Conservation (phyloP, 2,329 filamentous ascomycete species). For the Fusarium pininemorale region DNA sequence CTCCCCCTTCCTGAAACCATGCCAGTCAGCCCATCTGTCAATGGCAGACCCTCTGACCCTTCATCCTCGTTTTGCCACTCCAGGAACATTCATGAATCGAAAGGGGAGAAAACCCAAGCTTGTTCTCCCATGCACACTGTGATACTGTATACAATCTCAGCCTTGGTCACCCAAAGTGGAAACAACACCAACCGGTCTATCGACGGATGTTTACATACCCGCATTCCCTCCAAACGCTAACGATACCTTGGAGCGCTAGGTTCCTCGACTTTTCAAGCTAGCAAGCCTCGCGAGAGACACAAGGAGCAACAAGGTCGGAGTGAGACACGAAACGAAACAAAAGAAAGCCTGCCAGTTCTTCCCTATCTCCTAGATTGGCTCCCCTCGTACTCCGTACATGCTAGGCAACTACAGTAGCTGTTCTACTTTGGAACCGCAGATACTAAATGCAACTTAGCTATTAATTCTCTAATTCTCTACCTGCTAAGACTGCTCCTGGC, state of each 20-base stretch:
- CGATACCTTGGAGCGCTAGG: neutral
- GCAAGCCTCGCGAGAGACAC: slow-evolving; percentile 24
- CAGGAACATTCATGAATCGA: neutral
- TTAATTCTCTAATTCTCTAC: neutral
- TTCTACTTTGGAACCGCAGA: neutral
- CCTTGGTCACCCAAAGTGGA: slow-evolving; percentile 11
- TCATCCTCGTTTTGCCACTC: slow-evolving; percentile 18
- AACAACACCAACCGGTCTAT: slow-evolving; percentile 2
- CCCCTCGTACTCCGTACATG: neutral
- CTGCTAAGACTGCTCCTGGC: neutral
- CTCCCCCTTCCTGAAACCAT: neutral
- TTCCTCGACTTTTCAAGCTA: slow-evolving; percentile 7
- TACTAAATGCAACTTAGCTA: no score
- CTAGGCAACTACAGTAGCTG: neutral
- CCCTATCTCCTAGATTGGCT: neutral
- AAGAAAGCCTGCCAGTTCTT: slow-evolving; percentile 3
- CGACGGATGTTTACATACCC: slow-evolving; percentile 13
- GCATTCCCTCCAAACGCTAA: slow-evolving; percentile 30
- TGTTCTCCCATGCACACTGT: slow-evolving; percentile 8
- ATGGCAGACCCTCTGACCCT: neutral
- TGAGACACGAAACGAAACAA: slow-evolving; percentile 29
- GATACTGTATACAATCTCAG: slow-evolving; percentile 15
- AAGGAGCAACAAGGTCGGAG: slow-evolving; percentile 23
- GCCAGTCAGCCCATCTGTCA: neutral
- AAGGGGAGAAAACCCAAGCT: neutral